Evolutionary conservation across 805 yeast species (phyloP), one percentile per base, ranked within the genome.

Genomic region (Pichia eremophila): DNA sequence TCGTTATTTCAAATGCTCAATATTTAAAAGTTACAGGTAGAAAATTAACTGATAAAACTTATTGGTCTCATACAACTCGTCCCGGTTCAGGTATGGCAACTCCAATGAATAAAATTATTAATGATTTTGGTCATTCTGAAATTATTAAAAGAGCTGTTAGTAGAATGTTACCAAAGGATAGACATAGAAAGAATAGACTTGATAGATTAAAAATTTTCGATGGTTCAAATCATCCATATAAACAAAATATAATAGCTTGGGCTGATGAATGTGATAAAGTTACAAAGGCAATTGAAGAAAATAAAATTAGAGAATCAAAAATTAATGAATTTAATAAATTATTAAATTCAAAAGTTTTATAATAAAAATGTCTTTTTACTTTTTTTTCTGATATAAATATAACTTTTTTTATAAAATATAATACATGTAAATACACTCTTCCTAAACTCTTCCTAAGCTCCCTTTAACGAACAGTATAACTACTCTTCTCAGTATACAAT

Each of bases 121-220:
- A 71, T 42, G 82, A 89, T 62, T 80, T 83, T 58, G 99, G 99
- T 8, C 85, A 80, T 56, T 82, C 87, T n/a, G 98, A 93, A 65
- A 69, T 90, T 12, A 70, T 93, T 57, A 77, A 68, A 57, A 79
- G 84, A 57, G 98, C 99, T 2, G 99, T 93, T 7, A 82, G 87
- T 53, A 95, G 95, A 48, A 93, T 93, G 99, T 73, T 93, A 47
- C 99, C 99, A 40, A 90, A 87, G 69, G 91, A 93, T 65, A 81
- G 81, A 58, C 76, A 83, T 53, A 79, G 98, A 65, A 77, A 82
- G 58, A 68, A 72, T 14, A 80, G 99, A 64, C 66, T 93, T 59
- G 91, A 79, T 28, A 78, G 99, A 62, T 73, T 93, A 51, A 89
- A 87, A 67, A 79, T 87, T 0, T 85, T 77, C 63, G 98, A 95